phyloP scores from a whole-genome alignment of 2,329 filamentous ascomycete species.

The Mycogone perniciosa region DNA sequence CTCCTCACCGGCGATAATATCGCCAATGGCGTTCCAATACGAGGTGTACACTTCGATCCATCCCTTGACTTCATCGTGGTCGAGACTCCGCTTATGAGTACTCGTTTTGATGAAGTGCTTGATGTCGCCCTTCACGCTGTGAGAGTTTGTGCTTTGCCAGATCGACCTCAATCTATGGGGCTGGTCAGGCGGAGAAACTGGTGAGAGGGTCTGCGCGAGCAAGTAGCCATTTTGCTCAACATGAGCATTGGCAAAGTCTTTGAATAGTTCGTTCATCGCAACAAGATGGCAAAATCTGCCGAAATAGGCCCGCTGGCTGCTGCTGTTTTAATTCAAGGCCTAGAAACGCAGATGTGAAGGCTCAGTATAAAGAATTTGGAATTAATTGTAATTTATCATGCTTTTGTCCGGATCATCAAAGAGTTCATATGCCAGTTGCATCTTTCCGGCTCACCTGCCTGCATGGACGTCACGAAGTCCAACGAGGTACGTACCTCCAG shows the following conservation, averaged over 20 bases:
- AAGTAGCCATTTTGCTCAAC: slow-evolving; percentile 59
- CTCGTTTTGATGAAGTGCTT: slow-evolving; percentile 64
- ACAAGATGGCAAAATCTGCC: background rate
- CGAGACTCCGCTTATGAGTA: slow-evolving; percentile 44
- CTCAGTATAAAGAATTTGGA: background rate
- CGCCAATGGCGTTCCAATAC: slow-evolving; percentile 77
- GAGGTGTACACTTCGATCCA: slow-evolving; percentile 81
- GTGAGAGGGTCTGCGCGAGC: slow-evolving; percentile 69
- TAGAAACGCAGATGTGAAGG: too few relatives aligned
- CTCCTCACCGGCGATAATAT: slow-evolving; percentile 54
- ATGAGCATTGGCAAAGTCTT: slow-evolving; percentile 66
- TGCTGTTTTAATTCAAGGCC: too few relatives aligned
- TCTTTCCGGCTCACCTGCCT: background rate
- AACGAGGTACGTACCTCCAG: slow-evolving; percentile 11
- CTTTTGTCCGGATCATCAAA: background rate
- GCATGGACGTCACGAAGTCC: background rate
- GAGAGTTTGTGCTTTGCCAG: slow-evolving; percentile 61
- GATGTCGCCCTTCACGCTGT: slow-evolving; percentile 62
- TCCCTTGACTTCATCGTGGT: slow-evolving; percentile 63
- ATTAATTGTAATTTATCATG: background rate
- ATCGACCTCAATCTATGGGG: slow-evolving; percentile 63
- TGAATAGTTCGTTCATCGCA: slow-evolving; percentile 68
- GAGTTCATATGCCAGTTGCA: background rate
- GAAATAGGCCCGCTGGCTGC: too few relatives aligned
- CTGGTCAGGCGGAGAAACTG: slow-evolving; percentile 56